Percentiles rank a stretch among this genome's conserved stretches.
phyloP scores from a whole-genome alignment of 164 flowering plant species.

The Umbellularia californica region DNA sequence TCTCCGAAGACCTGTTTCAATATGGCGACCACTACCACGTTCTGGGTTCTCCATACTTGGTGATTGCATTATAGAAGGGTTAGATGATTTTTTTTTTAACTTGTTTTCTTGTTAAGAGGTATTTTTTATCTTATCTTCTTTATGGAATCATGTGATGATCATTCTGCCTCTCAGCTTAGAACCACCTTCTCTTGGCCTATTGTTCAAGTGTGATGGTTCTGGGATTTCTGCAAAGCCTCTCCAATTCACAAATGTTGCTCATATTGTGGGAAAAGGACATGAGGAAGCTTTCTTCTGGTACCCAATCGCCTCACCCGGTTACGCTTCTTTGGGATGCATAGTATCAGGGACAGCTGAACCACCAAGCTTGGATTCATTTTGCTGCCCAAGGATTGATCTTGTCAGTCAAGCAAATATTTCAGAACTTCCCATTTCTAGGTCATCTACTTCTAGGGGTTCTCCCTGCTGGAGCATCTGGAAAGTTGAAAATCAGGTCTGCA shows the following conservation, averaged over 20 bases:
- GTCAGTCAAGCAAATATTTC: conserved; percentile 68
- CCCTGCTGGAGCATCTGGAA: conserved; percentile 97
- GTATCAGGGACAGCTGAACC: conserved; percentile 69
- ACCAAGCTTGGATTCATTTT: conserved; percentile 55
- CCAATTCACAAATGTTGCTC: conserved; percentile 85
- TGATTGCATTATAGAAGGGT: conserved; percentile 98
- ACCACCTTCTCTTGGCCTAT: conserved; percentile 86
- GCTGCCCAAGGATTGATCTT: conserved; percentile 93
- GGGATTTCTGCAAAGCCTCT: conserved; percentile 83
- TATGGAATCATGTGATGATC: neutral
- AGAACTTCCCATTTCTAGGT: conserved; percentile 73
- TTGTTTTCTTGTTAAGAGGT: neutral
- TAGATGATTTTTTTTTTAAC: conserved; percentile 21
- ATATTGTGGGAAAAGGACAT: conserved; percentile 60
- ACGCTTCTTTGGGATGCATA: conserved; percentile 86
- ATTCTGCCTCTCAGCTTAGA: conserved; percentile 54
- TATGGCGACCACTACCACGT: conserved; percentile 89
- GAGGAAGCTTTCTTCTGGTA: conserved; percentile 96
- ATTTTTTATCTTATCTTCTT: neutral
- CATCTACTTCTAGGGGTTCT: conserved; percentile 60
- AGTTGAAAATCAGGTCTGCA: conserved; percentile 87
- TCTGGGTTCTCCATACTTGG: conserved; percentile 82
- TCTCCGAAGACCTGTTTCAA: conserved; percentile 74
- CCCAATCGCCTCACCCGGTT: conserved; percentile 97
- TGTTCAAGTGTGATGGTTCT: conserved; percentile 65